These are phyloP conservation scores for Puccinia horiana DNA, from an alignment of 1,284 basidiomycete genomes.

Conservation along the genomic window DNA sequence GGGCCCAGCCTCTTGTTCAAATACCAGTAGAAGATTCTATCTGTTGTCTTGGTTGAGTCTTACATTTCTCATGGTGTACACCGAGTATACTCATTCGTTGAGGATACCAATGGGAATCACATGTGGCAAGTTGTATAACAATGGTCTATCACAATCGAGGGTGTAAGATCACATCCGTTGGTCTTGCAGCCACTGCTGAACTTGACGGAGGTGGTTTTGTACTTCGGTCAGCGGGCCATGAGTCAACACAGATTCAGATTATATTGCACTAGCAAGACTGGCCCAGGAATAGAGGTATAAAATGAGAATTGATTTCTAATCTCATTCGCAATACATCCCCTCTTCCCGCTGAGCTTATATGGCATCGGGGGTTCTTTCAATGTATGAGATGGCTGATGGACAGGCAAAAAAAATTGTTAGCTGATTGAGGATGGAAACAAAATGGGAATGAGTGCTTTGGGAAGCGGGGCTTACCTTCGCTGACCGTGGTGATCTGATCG, in stretches of 20 bases:
- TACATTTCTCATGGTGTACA: too few relatives aligned
- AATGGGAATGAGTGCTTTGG: background rate
- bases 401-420: background rate
- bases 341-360: background rate
- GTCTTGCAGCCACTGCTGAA: background rate
- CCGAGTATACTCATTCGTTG: too few relatives aligned
- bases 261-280: background rate
- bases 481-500: slow-evolving; percentile 93
- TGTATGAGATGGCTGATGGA: slow-evolving; percentile 49
- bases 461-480: slow-evolving; percentile 70
- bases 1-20: too few relatives aligned
- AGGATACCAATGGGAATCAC: too few relatives aligned
- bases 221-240: background rate
- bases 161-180: background rate
- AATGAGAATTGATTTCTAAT: background rate
- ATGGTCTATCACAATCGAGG: background rate
- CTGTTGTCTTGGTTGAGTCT: too few relatives aligned
- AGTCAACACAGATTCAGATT: background rate
- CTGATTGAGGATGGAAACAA: background rate
- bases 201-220: background rate
- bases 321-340: background rate
- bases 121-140: background rate
- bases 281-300: background rate
- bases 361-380: slow-evolving; percentile 49
- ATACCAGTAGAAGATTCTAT: too few relatives aligned